A percentile compares a stretch with the other conserved stretches of the same genome.
Evolutionary conservation across 371 early-diverging fungal genomes (phyloP).

Genomic region (Nosema granulosis): DNA sequence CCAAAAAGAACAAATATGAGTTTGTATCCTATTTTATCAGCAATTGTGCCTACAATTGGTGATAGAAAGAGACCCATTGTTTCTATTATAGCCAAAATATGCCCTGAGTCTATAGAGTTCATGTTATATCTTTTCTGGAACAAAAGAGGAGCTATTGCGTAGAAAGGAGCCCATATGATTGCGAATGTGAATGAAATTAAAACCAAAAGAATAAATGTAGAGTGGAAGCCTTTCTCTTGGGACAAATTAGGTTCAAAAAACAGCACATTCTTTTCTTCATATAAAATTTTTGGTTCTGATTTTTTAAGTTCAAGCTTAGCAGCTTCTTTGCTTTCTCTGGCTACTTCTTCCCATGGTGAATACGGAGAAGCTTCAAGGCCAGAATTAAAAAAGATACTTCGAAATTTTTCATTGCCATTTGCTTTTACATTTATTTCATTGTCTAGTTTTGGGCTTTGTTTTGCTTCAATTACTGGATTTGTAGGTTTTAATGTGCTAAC

Average conservation of each 20-base stretch:
- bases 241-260: constrained; percentile 27
- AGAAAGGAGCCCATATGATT: constrained; percentile 62
- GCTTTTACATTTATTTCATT: not conserved
- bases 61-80: constrained; percentile 35
- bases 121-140: constrained; percentile 59
- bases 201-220: constrained; percentile 51
- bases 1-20: constrained; percentile 55
- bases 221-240: constrained; percentile 31
- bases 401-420: not conserved
- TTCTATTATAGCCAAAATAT: constrained; percentile 58
- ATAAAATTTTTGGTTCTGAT: constrained; percentile 18
- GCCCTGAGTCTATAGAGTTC: constrained; percentile 34
- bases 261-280: constrained; percentile 9
- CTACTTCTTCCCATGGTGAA: constrained; percentile 23
- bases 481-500: not conserved
- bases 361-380: constrained; percentile 27
- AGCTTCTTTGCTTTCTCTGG: not conserved
- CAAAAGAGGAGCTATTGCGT: constrained; percentile 59
- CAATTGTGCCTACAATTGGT: constrained; percentile 47
- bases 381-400: constrained; percentile 7
- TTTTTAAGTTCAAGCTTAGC: constrained; percentile 9
- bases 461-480: not conserved
- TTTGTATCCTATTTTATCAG: constrained; percentile 60
- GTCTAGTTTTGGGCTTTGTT: not conserved
- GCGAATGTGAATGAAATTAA: constrained; percentile 54